A percentile compares a stretch with the other conserved stretches of the same genome.
These are phyloP conservation scores for Tetrahymena borealis DNA, from an alignment of 73 alveolate species.

Conservation along the genomic window DNA sequence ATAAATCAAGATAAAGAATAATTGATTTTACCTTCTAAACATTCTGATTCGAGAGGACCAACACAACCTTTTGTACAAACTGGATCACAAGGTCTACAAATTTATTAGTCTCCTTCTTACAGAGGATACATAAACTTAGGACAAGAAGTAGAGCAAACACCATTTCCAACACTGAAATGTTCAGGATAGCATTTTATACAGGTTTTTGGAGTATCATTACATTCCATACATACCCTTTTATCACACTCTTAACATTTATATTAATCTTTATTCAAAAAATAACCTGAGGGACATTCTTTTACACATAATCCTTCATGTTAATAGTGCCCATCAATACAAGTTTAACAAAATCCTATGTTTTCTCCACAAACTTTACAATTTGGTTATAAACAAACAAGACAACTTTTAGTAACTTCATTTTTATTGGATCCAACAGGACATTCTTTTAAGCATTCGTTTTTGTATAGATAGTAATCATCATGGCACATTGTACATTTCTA, in stretches of 20 bases:
- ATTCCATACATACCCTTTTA: not conserved
- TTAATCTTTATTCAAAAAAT: not conserved
- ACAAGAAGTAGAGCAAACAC: not conserved
- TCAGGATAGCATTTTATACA: not conserved
- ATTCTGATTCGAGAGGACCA: not conserved
- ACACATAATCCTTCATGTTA: not conserved
- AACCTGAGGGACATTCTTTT: not conserved
- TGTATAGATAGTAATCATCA: not conserved
- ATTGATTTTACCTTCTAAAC: not conserved
- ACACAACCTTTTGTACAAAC: not conserved
- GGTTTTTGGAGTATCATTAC: not conserved
- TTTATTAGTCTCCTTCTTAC: not conserved
- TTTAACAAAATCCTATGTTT: not conserved
- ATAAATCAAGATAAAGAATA: not conserved
- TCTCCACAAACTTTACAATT: not conserved
- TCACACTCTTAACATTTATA: not conserved
- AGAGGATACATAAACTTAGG: not conserved
- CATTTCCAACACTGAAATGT: not conserved
- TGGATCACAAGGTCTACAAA: not conserved
- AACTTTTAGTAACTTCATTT: not conserved
- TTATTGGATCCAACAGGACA: not conserved
- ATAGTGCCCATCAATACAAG: not conserved
- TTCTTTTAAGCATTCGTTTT: not conserved
- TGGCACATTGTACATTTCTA: not conserved
- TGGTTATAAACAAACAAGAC: not conserved